These are phyloP conservation scores for Globisporangium paddicum DNA, from an alignment of 352 stramenopile species.

Conservation along the genomic window DNA sequence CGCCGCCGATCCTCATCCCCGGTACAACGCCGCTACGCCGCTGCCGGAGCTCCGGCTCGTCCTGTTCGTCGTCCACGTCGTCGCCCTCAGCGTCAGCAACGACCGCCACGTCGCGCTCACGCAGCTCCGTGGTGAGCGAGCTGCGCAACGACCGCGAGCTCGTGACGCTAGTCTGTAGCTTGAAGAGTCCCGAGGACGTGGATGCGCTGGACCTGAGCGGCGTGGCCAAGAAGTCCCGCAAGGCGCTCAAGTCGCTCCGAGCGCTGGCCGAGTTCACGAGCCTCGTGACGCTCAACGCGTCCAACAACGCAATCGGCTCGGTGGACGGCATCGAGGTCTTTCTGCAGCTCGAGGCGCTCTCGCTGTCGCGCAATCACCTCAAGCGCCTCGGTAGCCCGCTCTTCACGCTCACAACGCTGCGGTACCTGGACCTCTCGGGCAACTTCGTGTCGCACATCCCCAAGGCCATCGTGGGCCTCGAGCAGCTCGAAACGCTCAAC, in stretches of 20 bases:
- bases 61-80: background rate
- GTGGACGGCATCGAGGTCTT: slow-evolving; percentile 59
- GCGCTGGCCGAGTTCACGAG: slow-evolving; percentile 41
- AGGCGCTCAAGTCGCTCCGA: slow-evolving; percentile 53
- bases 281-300: slow-evolving; percentile 51
- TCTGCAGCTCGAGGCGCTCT: slow-evolving; percentile 34
- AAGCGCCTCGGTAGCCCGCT: slow-evolving; percentile 49
- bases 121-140: slow-evolving; percentile 19
- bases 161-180: slow-evolving; percentile 30
- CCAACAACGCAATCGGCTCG: slow-evolving; percentile 54
- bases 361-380: slow-evolving; percentile 64
- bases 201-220: slow-evolving; percentile 43
- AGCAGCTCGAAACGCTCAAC: slow-evolving; percentile 54
- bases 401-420: slow-evolving; percentile 37
- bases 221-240: slow-evolving; percentile 39
- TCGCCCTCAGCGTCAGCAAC: background rate
- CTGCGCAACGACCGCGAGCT: slow-evolving; percentile 36
- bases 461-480: slow-evolving; percentile 36
- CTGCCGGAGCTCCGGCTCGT: slow-evolving; percentile 4
- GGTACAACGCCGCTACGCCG: background rate
- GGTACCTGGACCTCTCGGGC: slow-evolving; percentile 59
- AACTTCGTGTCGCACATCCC: slow-evolving; percentile 83
- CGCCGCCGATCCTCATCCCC: slow-evolving; percentile 10
- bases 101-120: slow-evolving; percentile 5
- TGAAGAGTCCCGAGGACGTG: slow-evolving; percentile 19